Percentiles rank a stretch among this genome's conserved stretches.
phyloP scores from a whole-genome alignment of 2,329 filamentous ascomycete species.

The Claviceps maximensis region DNA sequence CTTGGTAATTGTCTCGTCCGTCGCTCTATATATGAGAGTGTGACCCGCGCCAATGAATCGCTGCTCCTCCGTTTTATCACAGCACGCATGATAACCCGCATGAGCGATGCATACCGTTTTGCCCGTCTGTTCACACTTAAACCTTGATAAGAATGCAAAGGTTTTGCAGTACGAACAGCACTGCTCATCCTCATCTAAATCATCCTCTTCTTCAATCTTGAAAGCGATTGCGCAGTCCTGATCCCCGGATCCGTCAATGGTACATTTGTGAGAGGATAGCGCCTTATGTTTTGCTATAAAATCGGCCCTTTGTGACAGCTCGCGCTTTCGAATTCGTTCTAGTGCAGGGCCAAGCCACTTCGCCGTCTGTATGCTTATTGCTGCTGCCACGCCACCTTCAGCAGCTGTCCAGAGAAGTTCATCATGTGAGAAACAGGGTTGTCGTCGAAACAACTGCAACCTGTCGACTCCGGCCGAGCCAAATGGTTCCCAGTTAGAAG shows the following conservation, averaged over 20 bases:
- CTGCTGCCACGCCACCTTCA: constrained; percentile 53
- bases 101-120: constrained; percentile 76
- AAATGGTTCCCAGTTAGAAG: constrained; percentile 86
- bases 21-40: constrained; percentile 62
- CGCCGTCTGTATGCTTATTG: constrained; percentile 68
- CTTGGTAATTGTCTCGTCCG: constrained; percentile 53
- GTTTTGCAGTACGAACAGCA: constrained; percentile 90
- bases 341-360: constrained; percentile 91
- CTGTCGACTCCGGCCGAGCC: constrained; percentile 77
- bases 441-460: constrained; percentile 73
- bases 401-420: constrained; percentile 87
- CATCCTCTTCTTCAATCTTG: constrained; percentile 56
- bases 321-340: constrained; percentile 62
- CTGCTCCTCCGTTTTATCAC: constrained; percentile 51
- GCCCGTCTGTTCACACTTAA: constrained; percentile 68
- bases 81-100: constrained; percentile 70
- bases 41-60: constrained; percentile 61
- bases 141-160: constrained; percentile 82
- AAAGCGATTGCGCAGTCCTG: constrained; percentile 47
- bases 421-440: constrained; percentile 95
- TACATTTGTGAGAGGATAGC: constrained; percentile 39
- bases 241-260: constrained; percentile 26
- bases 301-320: constrained; percentile 51
- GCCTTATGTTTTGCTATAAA: constrained; percentile 56
- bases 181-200: constrained; percentile 84